Conservation (phyloP, 345 rosid genomes). For the Hibiscus mutabilis region DNA sequence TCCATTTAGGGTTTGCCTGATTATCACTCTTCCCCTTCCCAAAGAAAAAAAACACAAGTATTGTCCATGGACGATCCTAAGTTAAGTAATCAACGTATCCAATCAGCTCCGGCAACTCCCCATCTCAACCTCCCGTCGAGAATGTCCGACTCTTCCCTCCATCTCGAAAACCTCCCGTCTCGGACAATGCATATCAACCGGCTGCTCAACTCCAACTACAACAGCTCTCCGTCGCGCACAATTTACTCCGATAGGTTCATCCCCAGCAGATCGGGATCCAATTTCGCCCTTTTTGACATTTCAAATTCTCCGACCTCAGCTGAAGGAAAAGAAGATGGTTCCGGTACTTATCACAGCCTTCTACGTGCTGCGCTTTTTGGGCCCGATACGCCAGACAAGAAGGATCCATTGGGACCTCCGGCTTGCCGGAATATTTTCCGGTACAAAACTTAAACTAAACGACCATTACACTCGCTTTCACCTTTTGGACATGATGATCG, state of each 20-base stretch:
- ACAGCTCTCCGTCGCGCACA: constrained; percentile 62
- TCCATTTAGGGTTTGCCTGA: constrained; percentile 5
- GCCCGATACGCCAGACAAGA: constrained; percentile 68
- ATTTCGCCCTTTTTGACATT: constrained; percentile 74
- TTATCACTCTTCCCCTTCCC: constrained; percentile 7
- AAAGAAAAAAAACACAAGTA: constrained; percentile 10
- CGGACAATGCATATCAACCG: constrained; percentile 46
- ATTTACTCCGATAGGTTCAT: constrained; percentile 93
- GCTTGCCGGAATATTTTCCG: constrained; percentile 63
- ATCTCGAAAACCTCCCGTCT: constrained; percentile 35
- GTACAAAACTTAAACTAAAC: constrained; percentile 73
- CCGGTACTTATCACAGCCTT: constrained; percentile 57
- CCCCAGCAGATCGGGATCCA: constrained; percentile 90
- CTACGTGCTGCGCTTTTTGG: constrained; percentile 70
- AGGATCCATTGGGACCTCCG: constrained; percentile 32
- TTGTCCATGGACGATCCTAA: constrained; percentile 35
- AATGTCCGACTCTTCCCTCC: constrained; percentile 38
- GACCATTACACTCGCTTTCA: constrained; percentile 51
- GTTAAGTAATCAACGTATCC: neutral
- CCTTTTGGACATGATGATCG: constrained; percentile 60
- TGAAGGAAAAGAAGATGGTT: constrained; percentile 60
- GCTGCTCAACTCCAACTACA: constrained; percentile 57
- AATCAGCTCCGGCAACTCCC: constrained; percentile 18
- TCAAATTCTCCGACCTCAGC: constrained; percentile 28
- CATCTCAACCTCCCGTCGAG: constrained; percentile 54